Percentiles rank a stretch among this genome's conserved stretches.
phyloP scores from a whole-genome alignment of 768 basidiomycete genomes.

The Tylopilus sp. region DNA sequence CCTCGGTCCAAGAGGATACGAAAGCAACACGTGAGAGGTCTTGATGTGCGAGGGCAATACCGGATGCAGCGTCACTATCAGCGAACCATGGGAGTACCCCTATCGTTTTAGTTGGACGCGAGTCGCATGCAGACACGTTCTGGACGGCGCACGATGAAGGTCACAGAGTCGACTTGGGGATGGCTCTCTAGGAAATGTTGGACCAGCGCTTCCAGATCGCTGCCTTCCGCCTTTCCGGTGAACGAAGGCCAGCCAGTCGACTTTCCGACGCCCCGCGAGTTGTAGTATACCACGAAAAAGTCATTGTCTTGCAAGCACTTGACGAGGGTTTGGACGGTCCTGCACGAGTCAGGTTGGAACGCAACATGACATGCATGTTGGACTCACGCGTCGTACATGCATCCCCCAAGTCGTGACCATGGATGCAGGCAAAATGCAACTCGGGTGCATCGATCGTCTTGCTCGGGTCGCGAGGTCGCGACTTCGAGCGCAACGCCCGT shows the following conservation, averaged over 20 bases:
- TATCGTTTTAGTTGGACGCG: conserved; percentile 29
- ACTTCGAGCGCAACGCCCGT: conserved; percentile 47
- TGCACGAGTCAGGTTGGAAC: conserved; percentile 1
- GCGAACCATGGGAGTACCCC: conserved; percentile 82
- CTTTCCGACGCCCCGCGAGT: conserved; percentile 72
- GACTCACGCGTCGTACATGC: conserved; percentile 72
- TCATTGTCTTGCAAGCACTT: conserved; percentile 40
- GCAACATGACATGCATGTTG: not conserved
- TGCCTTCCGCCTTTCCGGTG: conserved; percentile 65
- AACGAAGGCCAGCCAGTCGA: conserved; percentile 74
- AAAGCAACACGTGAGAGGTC: conserved; percentile 66
- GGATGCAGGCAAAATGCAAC: conserved; percentile 76
- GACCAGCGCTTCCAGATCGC: conserved; percentile 65
- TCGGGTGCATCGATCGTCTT: conserved; percentile 31
- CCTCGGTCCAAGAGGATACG: conserved; percentile 72
- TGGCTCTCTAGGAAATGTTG: conserved; percentile 48
- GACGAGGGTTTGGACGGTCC: conserved; percentile 43
- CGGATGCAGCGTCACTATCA: conserved; percentile 67
- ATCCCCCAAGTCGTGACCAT: conserved; percentile 83
- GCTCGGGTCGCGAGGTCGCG: conserved; percentile 30
- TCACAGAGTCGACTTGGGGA: conserved; percentile 45
- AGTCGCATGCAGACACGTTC: not conserved
- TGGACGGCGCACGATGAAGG: conserved; percentile 53
- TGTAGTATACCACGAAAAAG: conserved; percentile 67
- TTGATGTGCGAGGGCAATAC: conserved; percentile 45